Conservation (phyloP, 306 rosid species). For the Argentina anserina region DNA sequence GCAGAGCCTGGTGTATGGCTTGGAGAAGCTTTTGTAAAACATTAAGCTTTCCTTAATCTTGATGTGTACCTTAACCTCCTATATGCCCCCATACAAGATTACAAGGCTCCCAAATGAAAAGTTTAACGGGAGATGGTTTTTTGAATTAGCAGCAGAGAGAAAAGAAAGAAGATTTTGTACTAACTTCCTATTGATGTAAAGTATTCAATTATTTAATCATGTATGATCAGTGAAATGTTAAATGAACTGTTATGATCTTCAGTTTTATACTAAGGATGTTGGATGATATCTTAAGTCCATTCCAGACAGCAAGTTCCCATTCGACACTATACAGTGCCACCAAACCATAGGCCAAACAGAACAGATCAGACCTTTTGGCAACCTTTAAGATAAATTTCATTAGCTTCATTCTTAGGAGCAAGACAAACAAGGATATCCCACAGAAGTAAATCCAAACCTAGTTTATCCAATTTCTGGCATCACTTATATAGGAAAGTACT, state of each 20-base stretch:
- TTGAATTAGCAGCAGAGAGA: conserved; percentile 9
- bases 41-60: conserved; percentile 14
- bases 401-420: not conserved
- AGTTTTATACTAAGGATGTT: not conserved
- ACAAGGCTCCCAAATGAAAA: conserved; percentile 17
- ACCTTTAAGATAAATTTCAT: not conserved
- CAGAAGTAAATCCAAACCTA: not conserved
- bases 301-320: not conserved
- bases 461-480: not conserved
- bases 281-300: not conserved
- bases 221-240: conserved; percentile 6
- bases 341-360: not conserved
- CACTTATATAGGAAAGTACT: too few species aligned
- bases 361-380: not conserved
- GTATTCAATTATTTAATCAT: not conserved
- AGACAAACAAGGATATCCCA: not conserved
- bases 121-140: conserved; percentile 16
- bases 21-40: conserved; percentile 75
- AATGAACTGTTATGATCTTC: not conserved
- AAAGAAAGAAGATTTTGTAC: not conserved
- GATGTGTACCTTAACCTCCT: conserved; percentile 12
- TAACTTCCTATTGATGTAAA: not conserved
- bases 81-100: conserved; percentile 13
- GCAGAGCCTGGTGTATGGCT: conserved; percentile 92
- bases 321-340: not conserved